phyloP scores from a whole-genome alignment of 306 rosid genomes.

The Vicia villosa region DNA sequence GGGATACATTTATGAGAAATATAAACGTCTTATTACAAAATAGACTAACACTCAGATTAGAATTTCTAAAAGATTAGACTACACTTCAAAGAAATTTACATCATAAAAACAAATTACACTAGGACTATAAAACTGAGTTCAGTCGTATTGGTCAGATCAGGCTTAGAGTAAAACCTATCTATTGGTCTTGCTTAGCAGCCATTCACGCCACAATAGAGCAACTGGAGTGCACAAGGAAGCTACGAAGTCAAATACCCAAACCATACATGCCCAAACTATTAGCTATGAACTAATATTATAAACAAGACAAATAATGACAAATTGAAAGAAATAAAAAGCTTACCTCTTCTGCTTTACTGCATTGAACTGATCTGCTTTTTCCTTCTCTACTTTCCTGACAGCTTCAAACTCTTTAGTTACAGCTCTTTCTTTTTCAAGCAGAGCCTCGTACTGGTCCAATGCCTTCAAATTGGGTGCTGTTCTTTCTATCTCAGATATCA shows the following conservation, averaged over 20 bases:
- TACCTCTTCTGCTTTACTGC: conserved; percentile 84
- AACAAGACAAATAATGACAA: conserved; percentile 7
- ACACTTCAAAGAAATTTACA: not conserved
- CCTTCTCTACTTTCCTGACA: conserved; percentile 86
- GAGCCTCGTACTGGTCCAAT: conserved; percentile 90
- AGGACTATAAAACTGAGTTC: too few relatives aligned
- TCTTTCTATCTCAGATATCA: conserved; percentile 86
- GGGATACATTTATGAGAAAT: not conserved
- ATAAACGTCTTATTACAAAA: not conserved
- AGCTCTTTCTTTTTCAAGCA: conserved; percentile 83
- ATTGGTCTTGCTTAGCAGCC: not conserved
- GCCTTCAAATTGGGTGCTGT: conserved; percentile 99
- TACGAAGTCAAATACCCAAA: not conserved
- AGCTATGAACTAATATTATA: conserved; percentile 8
- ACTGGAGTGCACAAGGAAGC: not conserved
- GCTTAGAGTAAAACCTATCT: too few relatives aligned
- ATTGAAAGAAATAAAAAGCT: conserved; percentile 20
- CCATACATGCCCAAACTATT: conserved; percentile 11
- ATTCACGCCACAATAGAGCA: not conserved
- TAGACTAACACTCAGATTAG: not conserved
- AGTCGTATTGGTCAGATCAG: too few relatives aligned
- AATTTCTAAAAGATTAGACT: not conserved
- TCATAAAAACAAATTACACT: too few relatives aligned
- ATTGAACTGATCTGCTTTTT: conserved; percentile 71
- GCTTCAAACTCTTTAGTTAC: conserved; percentile 83